Evolutionary conservation across 495 filamentous ascomycete genomes (phyloP).

Genomic region (Rusavskia elegans): DNA sequence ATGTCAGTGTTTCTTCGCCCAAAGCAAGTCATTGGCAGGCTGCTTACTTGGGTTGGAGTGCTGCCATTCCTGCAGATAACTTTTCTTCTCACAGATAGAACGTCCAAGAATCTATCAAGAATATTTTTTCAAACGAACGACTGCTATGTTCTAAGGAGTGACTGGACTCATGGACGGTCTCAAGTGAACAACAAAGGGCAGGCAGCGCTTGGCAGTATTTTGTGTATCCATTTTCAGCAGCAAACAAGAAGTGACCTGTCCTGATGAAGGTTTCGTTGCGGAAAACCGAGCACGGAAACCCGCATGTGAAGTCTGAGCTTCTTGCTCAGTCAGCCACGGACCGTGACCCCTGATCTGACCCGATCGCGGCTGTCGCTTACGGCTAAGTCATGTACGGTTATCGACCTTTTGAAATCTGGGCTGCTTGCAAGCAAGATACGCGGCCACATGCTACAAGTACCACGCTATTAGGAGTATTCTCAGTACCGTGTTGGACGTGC

Average conservation of each 20-base stretch:
- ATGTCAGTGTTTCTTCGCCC: conserved; percentile 6
- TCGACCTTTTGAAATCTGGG: not conserved
- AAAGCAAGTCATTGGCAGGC: conserved; percentile 3
- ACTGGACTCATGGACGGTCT: not conserved
- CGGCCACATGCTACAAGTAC: not conserved
- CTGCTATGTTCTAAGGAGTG: not conserved
- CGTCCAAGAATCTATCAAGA: not conserved
- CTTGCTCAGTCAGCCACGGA: not conserved
- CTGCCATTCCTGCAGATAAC: conserved; percentile 1
- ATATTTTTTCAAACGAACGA: not conserved
- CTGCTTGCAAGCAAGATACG: not conserved
- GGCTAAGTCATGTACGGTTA: too few species aligned
- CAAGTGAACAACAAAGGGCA: not conserved
- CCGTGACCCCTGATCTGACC: too few species aligned
- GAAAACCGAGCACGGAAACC: not conserved
- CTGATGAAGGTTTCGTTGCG: not conserved
- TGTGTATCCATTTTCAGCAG: not conserved
- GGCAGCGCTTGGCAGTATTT: not conserved
- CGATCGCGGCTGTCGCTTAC: conserved; percentile 2
- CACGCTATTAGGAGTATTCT: not conserved
- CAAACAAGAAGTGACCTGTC: not conserved
- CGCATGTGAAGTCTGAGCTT: not conserved
- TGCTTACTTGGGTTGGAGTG: conserved; percentile 12
- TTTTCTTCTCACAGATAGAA: not conserved
- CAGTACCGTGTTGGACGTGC: conserved; percentile 1